Base-by-base conservation (phyloP, 1,284 basidiomycete genomes). In the Wolfiporia cocos region DNA sequence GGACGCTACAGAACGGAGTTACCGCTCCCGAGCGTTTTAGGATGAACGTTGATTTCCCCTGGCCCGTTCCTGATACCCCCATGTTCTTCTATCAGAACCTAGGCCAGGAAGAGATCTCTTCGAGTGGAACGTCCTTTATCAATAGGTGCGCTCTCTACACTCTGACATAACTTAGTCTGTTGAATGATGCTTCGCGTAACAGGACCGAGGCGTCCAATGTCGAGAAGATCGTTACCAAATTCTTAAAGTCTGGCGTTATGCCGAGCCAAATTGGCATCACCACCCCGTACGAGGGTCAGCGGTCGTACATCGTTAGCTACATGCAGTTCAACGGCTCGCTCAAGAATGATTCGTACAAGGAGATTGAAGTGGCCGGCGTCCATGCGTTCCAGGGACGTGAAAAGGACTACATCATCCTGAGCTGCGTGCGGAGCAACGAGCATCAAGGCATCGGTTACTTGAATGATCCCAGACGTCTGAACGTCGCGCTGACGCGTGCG, bases 81-180 rank as follows among this genome's bases (percentile, higher is more conserved):
- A 99, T 99, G 95, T 96, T 98, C 73, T 99, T 99, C 73, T 97
- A 98, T 68, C 94, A 98, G 73, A 99, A 99, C 60, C 66, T 99
- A 35, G 96, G 96, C 0, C 95, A 98, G 55, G 96, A 99, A 62
- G 96, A 99, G 64, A 99, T 99, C 50, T 98, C 94, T 19, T 92
- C 90, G 43, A 95, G 91, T 59, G 96, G 96, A 37, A 99, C 96
- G 0, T 98, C 95, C 7, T 99, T 97, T 78, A 74, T 99, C 54
- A 99, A 99, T 64, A 81, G 86, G 85, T 81, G 43, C 37, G 70
- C 50, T 23, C 46, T 48, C 44, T 46, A 44, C 42, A 11, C 31
- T 24, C 48, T 50, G 44, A 45, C 43, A 20, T 37, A 52, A 34
- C 38, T 15, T 39, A 31, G 32, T 39, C 48, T 50, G 5, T 51